Evolutionary conservation across 129 eudicot species (phyloP).

Genomic region (Cynara cardunculus): DNA sequence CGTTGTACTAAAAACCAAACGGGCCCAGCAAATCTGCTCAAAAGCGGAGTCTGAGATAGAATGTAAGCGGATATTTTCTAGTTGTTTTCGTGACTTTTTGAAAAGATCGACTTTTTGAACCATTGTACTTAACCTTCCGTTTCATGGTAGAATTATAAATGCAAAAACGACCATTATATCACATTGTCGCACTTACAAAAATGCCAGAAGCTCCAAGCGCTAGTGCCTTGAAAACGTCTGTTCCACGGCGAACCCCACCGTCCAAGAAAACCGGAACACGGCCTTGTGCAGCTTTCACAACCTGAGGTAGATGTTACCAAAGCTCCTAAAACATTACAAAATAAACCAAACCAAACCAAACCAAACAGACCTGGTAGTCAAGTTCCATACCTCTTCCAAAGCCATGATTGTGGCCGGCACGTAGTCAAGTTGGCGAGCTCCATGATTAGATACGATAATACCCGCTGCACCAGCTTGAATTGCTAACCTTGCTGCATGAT

Average conservation of each 20-base stretch:
- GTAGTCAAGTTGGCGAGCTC: slow-evolving; percentile 98
- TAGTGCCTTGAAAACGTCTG: slow-evolving; percentile 92
- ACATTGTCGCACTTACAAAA: slow-evolving; percentile 55
- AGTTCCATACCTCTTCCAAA: slow-evolving; percentile 76
- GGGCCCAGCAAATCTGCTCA: background rate
- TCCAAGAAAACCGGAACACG: slow-evolving; percentile 92
- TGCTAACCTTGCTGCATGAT: slow-evolving; percentile 79
- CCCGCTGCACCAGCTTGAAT: slow-evolving; percentile 92
- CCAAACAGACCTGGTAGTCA: background rate
- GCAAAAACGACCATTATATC: background rate
- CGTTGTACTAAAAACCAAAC: background rate
- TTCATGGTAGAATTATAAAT: background rate
- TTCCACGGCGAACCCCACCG: slow-evolving; percentile 97
- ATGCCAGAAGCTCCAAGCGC: slow-evolving; percentile 96
- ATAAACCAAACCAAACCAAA: background rate
- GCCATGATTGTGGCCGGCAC: slow-evolving; percentile 92
- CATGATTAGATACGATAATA: slow-evolving; percentile 92
- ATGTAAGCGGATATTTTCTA: background rate
- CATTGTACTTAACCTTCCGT: background rate
- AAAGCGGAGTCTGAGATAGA: background rate
- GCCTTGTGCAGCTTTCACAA: slow-evolving; percentile 94
- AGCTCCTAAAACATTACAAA: background rate
- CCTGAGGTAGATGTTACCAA: slow-evolving; percentile 31
- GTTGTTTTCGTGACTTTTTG: background rate
- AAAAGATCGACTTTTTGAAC: too few species aligned